Base-by-base conservation (phyloP, 148 eudicot genomes). In the Cornus controversa region DNA sequence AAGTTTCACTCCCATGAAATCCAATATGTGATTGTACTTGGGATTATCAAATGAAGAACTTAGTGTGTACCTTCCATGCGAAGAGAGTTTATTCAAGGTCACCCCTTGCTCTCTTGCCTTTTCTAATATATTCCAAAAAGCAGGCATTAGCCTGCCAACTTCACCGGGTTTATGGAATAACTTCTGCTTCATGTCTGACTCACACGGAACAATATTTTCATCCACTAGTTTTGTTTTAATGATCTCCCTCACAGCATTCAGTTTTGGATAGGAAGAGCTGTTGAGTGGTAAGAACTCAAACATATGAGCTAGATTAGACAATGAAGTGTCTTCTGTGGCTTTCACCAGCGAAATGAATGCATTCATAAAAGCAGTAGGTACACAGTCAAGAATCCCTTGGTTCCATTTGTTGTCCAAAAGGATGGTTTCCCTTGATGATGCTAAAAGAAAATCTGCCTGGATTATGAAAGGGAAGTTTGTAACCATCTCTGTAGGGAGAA, bases 391-490 rank as follows among this genome's bases (percentile, higher is more conserved):
- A 80, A 92, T 89, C 27, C 96, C 97, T 73, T 83, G 82, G 79
- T 92, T 90, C 97, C 94, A 92, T 66, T 63, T 69, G 76, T 83
- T 74, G 78, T 87, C 97, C 85, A 90, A 73, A 34, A 92, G 81
- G 23, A 92, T 92, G 27, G 82, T 83, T 75, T 92, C 97, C 34
- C 97, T 84, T 0, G 95, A 91, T 1, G 95, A 88, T 13, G 92
- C 87, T 16, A 91, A 85, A 47, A 92, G 86, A 65, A 92, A 92
- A 86, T 92, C 92, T 2, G 93, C 92, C 74, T 90, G 93, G 58
- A 90, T 87, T 37, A 90, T 87, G 76, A 92, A 90, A 0, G 93
- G 96, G 63, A 92, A 85, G 71, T 92, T 89, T 0, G 96, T 92
- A 22, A 90, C 88, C 80, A 86, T 88, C 75, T 90, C 93, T 3